Conservation (phyloP, 176 grass and related monocot species). For the Oryza coarctata region DNA sequence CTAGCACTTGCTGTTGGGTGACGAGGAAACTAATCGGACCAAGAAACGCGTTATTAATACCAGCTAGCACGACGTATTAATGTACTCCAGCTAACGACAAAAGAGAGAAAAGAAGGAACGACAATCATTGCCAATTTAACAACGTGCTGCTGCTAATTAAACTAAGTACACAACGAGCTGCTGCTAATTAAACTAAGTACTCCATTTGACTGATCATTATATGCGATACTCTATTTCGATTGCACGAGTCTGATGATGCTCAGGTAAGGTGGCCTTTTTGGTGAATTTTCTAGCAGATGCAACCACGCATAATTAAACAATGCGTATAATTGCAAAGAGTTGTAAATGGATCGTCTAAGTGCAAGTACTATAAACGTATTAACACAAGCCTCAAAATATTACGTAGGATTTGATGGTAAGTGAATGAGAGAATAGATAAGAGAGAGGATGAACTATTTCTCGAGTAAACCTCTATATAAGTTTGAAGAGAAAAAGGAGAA, state of each 20-base stretch:
- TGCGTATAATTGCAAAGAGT: neutral
- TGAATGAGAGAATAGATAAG: no score
- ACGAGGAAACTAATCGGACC: conserved; percentile 38
- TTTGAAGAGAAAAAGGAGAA: no score
- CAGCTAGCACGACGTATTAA: neutral
- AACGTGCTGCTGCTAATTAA: neutral
- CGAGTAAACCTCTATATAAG: no score
- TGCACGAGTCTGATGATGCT: conserved; percentile 10
- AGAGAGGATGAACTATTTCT: no score
- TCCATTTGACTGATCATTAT: conserved; percentile 3
- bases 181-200: neutral
- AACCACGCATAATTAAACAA: neutral
- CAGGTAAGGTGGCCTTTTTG: neutral
- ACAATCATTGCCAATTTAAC: conserved; percentile 29
- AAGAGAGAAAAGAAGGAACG: neutral
- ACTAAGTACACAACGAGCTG: no score
- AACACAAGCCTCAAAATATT: no score
- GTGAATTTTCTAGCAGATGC: neutral
- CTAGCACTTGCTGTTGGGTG: conserved; percentile 12
- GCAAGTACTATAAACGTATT: no score
- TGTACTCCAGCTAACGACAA: conserved; percentile 2
- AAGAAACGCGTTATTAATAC: conserved; percentile 11
- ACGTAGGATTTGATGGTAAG: no score
- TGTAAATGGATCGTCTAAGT: no score
- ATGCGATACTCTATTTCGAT: neutral